A percentile compares a stretch with the other conserved stretches of the same genome.
Evolutionary conservation across 352 stramenopile species (phyloP).

Genomic region (Pythium vanterpoolii): DNA sequence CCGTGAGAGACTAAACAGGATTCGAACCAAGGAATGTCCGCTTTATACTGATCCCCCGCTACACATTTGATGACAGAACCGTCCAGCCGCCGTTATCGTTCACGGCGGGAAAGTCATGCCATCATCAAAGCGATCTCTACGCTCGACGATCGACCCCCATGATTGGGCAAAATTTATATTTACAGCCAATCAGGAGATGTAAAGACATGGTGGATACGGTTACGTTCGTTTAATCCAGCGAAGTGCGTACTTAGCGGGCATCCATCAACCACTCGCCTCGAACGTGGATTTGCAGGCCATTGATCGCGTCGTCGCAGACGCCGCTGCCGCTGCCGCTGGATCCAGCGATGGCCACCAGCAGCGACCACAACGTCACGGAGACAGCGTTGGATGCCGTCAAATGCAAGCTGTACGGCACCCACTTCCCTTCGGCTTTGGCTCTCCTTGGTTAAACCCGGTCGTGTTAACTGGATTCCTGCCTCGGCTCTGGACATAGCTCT

Average conservation of each 20-base stretch:
- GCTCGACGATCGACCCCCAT: not conserved
- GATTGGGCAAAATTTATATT: slow-evolving; percentile 1
- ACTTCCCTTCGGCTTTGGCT: not conserved
- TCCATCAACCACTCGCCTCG: slow-evolving; percentile 6
- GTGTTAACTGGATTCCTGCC: not conserved
- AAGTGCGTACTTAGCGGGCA: slow-evolving; percentile 15
- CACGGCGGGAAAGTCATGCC: not conserved
- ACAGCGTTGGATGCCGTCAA: slow-evolving; percentile 71
- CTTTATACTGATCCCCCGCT: too few species aligned
- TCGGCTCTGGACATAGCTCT: slow-evolving; percentile 34
- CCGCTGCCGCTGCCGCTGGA: not conserved
- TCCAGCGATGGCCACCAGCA: slow-evolving; percentile 29
- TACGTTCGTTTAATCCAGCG: not conserved
- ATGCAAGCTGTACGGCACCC: slow-evolving; percentile 61
- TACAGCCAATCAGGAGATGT: not conserved
- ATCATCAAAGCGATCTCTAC: not conserved
- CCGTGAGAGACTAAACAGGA: not conserved
- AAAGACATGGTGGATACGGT: not conserved
- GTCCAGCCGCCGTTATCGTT: not conserved
- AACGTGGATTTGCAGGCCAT: not conserved
- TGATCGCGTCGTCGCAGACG: not conserved
- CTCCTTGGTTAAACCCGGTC: not conserved
- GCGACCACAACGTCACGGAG: slow-evolving; percentile 79
- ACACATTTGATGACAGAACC: too few species aligned
- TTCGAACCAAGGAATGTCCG: not conserved